Evolutionary conservation across 1,284 basidiomycete species (phyloP), one percentile per base, ranked within the genome.

Genomic region (Leucoagaricus sp.): DNA sequence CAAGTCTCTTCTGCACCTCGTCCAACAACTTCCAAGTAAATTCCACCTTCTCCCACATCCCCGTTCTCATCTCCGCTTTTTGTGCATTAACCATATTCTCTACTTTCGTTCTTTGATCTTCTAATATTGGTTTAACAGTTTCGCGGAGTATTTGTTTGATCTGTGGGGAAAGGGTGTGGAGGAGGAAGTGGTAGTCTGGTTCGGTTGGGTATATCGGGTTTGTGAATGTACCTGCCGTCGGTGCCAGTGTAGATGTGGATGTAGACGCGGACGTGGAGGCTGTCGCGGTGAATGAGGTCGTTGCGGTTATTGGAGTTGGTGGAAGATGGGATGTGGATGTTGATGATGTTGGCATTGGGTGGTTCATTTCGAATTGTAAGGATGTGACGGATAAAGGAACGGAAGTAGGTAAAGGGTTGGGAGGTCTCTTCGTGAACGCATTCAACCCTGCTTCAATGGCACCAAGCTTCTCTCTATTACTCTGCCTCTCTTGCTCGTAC

Each of bases 41-140:
- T 19, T 60, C 29, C 34, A 68, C 23, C 46, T 52, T 61, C 17
- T 48, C 50, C 63, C 63, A 65, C 13, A 62, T 41, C 17, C 48
- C 60, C 38, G 31, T 36, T 46, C 57, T 60, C 10, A 67, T 48
- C 42, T 62, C 55, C 46, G n/a, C 31, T 31, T 61, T 63, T 48
- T 63, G 53, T 15, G 52, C 57, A 13, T 52, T 47, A 19, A 66
- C 47, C 31, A 63, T 53, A 1, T 55, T 46, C 49, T 64, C 62
- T n/a, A 65, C 57, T 21, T 57, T 46, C 0, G 9, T 23, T 2
- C 62, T 41, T 26, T 64, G 38, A 15, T 62, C 51, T 42, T 61
- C 57, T 0, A 64, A 45, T 19, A 65, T 44, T 3, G 61, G 63
- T 25, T 57, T 44, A 2, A 65, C 54, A 12, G 28, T 51, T 3